Base-by-base conservation (phyloP, 768 basidiomycete species). In the Boletus sp. region DNA sequence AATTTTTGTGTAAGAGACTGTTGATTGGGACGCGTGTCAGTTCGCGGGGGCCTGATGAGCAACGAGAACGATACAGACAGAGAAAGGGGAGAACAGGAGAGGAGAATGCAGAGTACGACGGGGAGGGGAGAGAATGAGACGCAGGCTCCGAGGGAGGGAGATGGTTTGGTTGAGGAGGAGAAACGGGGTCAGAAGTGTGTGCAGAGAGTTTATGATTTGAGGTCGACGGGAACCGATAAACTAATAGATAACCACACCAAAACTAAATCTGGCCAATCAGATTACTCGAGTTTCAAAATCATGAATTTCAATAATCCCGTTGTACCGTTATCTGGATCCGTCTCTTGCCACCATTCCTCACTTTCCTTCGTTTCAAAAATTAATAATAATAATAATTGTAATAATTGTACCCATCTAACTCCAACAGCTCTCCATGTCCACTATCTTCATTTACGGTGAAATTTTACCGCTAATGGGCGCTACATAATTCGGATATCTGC, bases 141-240 rank as follows among this genome's bases (percentile, higher is more conserved):
- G 47, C 35, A 17, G 39, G 40, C 25, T 25, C 25, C 25, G 19
- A 13, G 33, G 9, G 47, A 7, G 33, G 35, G 52, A 38, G 55
- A 41, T 42, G 53, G 53, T 21, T 52, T 53, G 53, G 61, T 39
- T 46, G 64, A 62, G 56, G 59, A 65, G 53, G 55, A 68, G 58
- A 65, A 51, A 70, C 53, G 67, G 64, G 58, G 53, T 54, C 53
- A 63, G 54, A 62, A 70, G 55, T 3, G 56, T 30, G 61, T 42
- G 47, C 53, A 45, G 52, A 56, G 58, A 56, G 70, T 70, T 70
- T 71, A 71, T 70, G 70, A 71, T 72, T 72, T 68, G 61, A 69
- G 58, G 54, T 67, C 47, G 61, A 67, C 67, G 70, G 70, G 69
- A 70, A 63, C 67, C 70, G 69, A 70, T 72, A 70, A 70, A 69